Evolutionary conservation across 148 eudicot species (phyloP), one percentile per base, ranked within the genome.

Genomic region (Chenopodium suecicum): DNA sequence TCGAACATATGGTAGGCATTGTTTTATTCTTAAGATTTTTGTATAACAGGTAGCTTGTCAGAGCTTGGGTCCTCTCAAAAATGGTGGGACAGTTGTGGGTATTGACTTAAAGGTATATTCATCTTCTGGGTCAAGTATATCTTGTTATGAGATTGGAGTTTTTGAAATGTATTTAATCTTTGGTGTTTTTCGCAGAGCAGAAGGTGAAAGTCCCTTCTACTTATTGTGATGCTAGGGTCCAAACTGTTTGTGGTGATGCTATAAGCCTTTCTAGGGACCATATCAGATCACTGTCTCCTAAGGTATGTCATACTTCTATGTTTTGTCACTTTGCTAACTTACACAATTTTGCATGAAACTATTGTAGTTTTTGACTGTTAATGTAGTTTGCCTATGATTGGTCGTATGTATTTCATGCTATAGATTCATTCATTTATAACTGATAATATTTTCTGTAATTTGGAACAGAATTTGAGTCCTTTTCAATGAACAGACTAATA

Each of bases 181-280:
- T 79, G 70, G 77, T 85, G 41, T 47, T 41, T 84, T 86, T 56
- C 50, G 83, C 88, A 90, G 89, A 88, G 88, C 97, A 96, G 98
- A 94, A 92, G 91, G 97, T 92, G 85, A 96, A 90, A 87, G 94
- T 90, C 82, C 99, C 99, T 74, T 73, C 93, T 56, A 41, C 79
- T 17, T 85, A 91, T 85, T 95, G 99, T 86, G 99, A 96, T 87
- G 77, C 87, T 19, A 89, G 99, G 84, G 99, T 94, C 16, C 88
- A 85, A 83, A 96, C 99, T 70, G 86, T 96, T 74, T 89, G 90
- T 89, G 99, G 90, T 52, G 91, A 96, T 91, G 94, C 89, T 65
- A 81, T 92, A 90, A 89, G 68, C 80, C 84, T 92, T 41, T 85
- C 94, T 69, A 90, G 85, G 79, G 90, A 89, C 79, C 91, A 90